Evolutionary conservation across 345 rosid genomes (phyloP), one percentile per base, ranked within the genome.

Genomic region (Boechera retrofracta): DNA sequence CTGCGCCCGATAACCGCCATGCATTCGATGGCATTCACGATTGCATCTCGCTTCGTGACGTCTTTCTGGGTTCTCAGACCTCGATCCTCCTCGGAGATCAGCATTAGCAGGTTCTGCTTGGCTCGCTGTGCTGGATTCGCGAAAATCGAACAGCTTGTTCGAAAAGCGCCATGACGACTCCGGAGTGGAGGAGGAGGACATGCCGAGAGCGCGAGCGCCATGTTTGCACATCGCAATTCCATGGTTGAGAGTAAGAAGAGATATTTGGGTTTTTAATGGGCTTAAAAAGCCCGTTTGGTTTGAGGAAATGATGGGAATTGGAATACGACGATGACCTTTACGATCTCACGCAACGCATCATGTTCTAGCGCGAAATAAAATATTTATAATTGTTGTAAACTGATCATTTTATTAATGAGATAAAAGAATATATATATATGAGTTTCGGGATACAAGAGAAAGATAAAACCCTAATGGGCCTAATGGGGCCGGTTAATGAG

Each of bases 61-160:
- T 91, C 92, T 28, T 80, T 86, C 81, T 87, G 92, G 55, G 94
- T 87, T 76, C 82, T 91, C 80, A 93, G 87, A 64, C 98, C 98
- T 51, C 97, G 87, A 59, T 91, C 84, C 76, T 91, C 89, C 85
- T 89, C 96, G 29, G 90, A 78, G 65, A 93, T 88, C 78, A 91
- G 96, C 62, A 66, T 73, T 64, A 91, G 90, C 38, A 93, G 92
- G 42, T 81, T 77, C 31, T 67, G 82, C 69, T 86, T 89, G 74
- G 94, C 91, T 57, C 80, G 79, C 53, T 68, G 82, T 2, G 86
- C 75, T 28, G 77, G 87, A 24, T 77, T 41, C 6, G 86, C 12
- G 33, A 79, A 26, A 64, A 83, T 72, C 24, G 84, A 88, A 59
- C 91, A 85, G 32, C 51, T 53, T 51, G 75, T 69, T 64, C 74